Conservation (phyloP, 495 filamentous ascomycete genomes). For the Polyplosphaeria fusca region DNA sequence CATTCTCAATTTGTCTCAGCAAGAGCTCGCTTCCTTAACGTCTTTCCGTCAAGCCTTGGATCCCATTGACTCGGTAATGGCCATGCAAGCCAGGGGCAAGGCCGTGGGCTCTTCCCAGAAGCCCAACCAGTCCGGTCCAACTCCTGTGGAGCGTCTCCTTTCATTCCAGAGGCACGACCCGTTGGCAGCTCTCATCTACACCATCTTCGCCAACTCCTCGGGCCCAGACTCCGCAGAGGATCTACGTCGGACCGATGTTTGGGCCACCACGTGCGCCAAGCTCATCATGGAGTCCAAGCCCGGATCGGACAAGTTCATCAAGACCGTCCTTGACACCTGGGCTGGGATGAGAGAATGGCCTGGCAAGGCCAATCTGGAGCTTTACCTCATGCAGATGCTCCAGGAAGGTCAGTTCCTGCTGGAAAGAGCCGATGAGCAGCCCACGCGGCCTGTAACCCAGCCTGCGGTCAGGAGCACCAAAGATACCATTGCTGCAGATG, state of each 20-base stretch:
- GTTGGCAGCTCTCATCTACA: slow-evolving; percentile 79
- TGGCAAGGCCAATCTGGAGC: slow-evolving; percentile 81
- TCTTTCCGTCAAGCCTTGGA: slow-evolving; percentile 73
- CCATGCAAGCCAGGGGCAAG: slow-evolving; percentile 58
- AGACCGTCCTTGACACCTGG: slow-evolving; percentile 76
- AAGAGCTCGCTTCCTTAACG: slow-evolving; percentile 71
- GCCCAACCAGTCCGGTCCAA: slow-evolving; percentile 49
- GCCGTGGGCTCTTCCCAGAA: slow-evolving; percentile 45
- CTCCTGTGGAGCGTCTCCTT: slow-evolving; percentile 65
- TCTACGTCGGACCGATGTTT: slow-evolving; percentile 69
- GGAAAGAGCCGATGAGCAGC: slow-evolving; percentile 66
- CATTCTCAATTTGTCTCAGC: slow-evolving; percentile 64
- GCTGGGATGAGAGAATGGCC: slow-evolving; percentile 84
- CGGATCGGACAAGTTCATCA: slow-evolving; percentile 63
- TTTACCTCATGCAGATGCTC: slow-evolving; percentile 88
- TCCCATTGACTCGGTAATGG: slow-evolving; percentile 75
- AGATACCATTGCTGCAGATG: slow-evolving; percentile 75
- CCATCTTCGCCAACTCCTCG: slow-evolving; percentile 81
- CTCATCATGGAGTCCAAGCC: slow-evolving; percentile 60
- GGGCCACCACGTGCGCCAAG: slow-evolving; percentile 83
- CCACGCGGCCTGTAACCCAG: slow-evolving; percentile 59
- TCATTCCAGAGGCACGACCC: slow-evolving; percentile 87
- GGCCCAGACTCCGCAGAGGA: slow-evolving; percentile 75
- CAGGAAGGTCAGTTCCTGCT: slow-evolving; percentile 89
- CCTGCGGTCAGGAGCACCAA: slow-evolving; percentile 60